Percentiles rank a stretch among this genome's conserved stretches.
phyloP scores from a whole-genome alignment of 768 basidiomycete genomes.

The Pilatotrama ljubarskyi region DNA sequence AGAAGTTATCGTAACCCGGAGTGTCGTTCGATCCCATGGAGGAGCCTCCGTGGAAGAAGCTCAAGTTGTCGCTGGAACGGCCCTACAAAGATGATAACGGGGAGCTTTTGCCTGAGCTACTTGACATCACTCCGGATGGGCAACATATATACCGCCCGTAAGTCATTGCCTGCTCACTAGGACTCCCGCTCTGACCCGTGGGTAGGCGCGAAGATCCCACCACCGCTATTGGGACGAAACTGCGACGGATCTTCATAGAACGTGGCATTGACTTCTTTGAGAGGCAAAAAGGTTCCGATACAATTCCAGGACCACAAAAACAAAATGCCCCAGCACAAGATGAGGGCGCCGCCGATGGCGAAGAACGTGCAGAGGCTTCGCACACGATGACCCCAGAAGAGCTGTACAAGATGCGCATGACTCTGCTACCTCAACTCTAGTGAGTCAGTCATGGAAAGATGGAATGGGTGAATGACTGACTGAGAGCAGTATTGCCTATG shows the following conservation, averaged over 20 bases:
- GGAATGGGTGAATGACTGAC: constrained; percentile 4
- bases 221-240: constrained; percentile 60
- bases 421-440: constrained; percentile 72
- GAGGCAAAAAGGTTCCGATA: constrained; percentile 33
- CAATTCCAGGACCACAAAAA: constrained; percentile 18
- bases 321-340: constrained; percentile 29
- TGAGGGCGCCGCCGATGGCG: constrained; percentile 33
- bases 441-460: constrained; percentile 40
- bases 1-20: not conserved
- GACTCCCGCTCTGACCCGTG: constrained; percentile 14
- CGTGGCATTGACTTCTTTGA: constrained; percentile 79
- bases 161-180: constrained; percentile 26
- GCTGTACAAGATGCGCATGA: constrained; percentile 68
- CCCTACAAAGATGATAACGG: constrained; percentile 82
- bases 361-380: constrained; percentile 35
- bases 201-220: constrained; percentile 49
- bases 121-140: constrained; percentile 72
- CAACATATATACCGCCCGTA: constrained; percentile 73
- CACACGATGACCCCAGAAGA: constrained; percentile 72
- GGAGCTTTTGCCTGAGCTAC: constrained; percentile 56
- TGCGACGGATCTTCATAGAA: constrained; percentile 71
- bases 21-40: constrained; percentile 12
- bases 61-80: constrained; percentile 70
- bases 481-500: constrained; percentile 60
- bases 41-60: constrained; percentile 53